Percentiles rank a stretch among this genome's conserved stretches.
These are phyloP conservation scores for Thielaviopsis euricoi DNA, from an alignment of 2,329 filamentous ascomycete genomes.

Conservation along the genomic window DNA sequence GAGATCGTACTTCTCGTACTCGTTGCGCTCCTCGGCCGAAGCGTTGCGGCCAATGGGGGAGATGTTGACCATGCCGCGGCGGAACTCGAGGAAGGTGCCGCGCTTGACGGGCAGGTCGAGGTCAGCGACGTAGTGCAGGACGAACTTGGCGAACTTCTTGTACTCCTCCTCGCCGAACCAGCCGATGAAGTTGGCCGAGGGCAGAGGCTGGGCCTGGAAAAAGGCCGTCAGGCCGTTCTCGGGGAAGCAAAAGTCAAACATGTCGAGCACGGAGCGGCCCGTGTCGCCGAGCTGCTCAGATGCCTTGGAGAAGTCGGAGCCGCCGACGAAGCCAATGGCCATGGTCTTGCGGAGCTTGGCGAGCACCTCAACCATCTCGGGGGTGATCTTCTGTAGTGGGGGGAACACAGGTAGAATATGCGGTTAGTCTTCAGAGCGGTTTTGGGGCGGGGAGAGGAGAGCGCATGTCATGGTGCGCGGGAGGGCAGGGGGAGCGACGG, in stretches of 20 bases:
- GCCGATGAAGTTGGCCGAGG: constrained; percentile 72
- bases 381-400: constrained; percentile 40
- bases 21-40: constrained; percentile 58
- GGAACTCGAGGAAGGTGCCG: constrained; percentile 75
- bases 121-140: constrained; percentile 70
- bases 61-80: constrained; percentile 84
- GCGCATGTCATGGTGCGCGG: no score
- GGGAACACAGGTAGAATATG: no score
- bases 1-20: constrained; percentile 70
- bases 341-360: constrained; percentile 68
- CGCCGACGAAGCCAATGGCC: constrained; percentile 83
- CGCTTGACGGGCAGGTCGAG: constrained; percentile 70
- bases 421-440: background rate
- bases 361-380: constrained; percentile 73
- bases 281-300: constrained; percentile 77
- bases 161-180: constrained; percentile 77
- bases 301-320: constrained; percentile 83
- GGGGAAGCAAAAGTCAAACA: constrained; percentile 96
- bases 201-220: constrained; percentile 61
- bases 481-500: no score
- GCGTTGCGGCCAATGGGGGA: constrained; percentile 78
- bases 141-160: constrained; percentile 60
- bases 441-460: background rate
- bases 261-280: constrained; percentile 51
- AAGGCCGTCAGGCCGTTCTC: constrained; percentile 92